phyloP scores from a whole-genome alignment of 1,139 yeast species.

The Pneumocystis wakefieldiae region DNA sequence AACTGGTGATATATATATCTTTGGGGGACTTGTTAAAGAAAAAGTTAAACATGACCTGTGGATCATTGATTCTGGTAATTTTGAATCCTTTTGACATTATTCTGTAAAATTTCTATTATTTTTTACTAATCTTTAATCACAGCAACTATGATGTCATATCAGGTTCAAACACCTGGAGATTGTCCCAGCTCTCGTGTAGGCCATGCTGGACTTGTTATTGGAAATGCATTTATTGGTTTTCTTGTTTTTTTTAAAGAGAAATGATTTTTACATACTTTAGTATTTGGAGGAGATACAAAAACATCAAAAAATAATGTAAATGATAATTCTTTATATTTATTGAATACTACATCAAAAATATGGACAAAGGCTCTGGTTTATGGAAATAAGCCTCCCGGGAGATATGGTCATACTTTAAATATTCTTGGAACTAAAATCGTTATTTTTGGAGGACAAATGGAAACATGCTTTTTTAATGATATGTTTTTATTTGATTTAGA shows the following conservation, averaged over 20 bases:
- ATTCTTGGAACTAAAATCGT: slow-evolving; percentile 59
- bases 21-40: slow-evolving; percentile 91
- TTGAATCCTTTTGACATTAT: not conserved
- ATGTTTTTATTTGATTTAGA: slow-evolving; percentile 75
- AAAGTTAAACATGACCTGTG: slow-evolving; percentile 92
- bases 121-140: slow-evolving; percentile 1
- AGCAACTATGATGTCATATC: slow-evolving; percentile 37
- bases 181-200: slow-evolving; percentile 95
- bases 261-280: slow-evolving; percentile 16
- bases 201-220: slow-evolving; percentile 81
- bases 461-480: slow-evolving; percentile 74
- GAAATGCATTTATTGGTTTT: slow-evolving; percentile 64
- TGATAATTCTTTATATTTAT: slow-evolving; percentile 74
- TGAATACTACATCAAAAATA: slow-evolving; percentile 48
- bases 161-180: slow-evolving; percentile 50
- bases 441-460: slow-evolving; percentile 91
- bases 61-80: slow-evolving; percentile 26
- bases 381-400: slow-evolving; percentile 73
- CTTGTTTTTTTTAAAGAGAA: not conserved
- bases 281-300: slow-evolving; percentile 94
- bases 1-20: slow-evolving; percentile 66
- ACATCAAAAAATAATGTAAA: slow-evolving; percentile 64
- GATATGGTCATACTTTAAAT: slow-evolving; percentile 81
- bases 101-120: slow-evolving; percentile 9
- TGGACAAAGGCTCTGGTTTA: slow-evolving; percentile 22